phyloP scores from a whole-genome alignment of 352 stramenopile species.

The Phytophthora citrophthora region DNA sequence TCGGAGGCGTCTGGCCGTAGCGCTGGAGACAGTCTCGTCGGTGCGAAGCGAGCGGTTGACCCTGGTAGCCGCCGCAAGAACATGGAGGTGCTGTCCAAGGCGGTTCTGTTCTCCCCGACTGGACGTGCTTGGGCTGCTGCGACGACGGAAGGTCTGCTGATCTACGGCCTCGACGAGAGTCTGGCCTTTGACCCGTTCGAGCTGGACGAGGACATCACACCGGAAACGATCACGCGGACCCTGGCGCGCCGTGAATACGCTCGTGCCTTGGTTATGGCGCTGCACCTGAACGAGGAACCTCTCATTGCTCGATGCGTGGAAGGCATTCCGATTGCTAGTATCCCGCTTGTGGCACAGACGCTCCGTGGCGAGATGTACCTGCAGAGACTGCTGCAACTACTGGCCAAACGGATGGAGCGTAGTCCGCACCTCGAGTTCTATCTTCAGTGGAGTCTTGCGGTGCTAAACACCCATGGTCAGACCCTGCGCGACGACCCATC shows the following conservation, averaged over 20 bases:
- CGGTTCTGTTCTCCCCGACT: conserved; percentile 97
- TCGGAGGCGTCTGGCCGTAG: conserved; percentile 32
- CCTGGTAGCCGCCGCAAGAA: conserved; percentile 88
- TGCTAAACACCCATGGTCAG: conserved; percentile 94
- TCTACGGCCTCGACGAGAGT: conserved; percentile 97
- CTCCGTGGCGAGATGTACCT: conserved; percentile 92
- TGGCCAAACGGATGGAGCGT: conserved; percentile 92
- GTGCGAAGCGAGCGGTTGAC: conserved; percentile 92
- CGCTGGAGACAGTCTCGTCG: conserved; percentile 65
- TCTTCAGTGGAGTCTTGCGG: conserved; percentile 94
- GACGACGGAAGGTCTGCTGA: conserved; percentile 97
- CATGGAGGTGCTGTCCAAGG: conserved; percentile 90
- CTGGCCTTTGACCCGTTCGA: conserved; percentile 99
- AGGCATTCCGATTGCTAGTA: conserved; percentile 87
- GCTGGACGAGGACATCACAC: conserved; percentile 98
- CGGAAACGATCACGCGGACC: conserved; percentile 90
- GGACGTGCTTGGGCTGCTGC: conserved; percentile 96
- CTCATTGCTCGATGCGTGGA: conserved; percentile 94
- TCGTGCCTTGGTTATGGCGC: conserved; percentile 95
- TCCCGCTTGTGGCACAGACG: conserved; percentile 91
- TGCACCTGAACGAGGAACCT: conserved; percentile 97
- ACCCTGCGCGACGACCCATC: conserved; percentile 78
- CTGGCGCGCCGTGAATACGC: conserved; percentile 90
- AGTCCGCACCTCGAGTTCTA: conserved; percentile 98
- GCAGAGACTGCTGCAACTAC: conserved; percentile 91